phyloP scores from a whole-genome alignment of 2,329 filamentous ascomycete species.

The Cadophora sp. region DNA sequence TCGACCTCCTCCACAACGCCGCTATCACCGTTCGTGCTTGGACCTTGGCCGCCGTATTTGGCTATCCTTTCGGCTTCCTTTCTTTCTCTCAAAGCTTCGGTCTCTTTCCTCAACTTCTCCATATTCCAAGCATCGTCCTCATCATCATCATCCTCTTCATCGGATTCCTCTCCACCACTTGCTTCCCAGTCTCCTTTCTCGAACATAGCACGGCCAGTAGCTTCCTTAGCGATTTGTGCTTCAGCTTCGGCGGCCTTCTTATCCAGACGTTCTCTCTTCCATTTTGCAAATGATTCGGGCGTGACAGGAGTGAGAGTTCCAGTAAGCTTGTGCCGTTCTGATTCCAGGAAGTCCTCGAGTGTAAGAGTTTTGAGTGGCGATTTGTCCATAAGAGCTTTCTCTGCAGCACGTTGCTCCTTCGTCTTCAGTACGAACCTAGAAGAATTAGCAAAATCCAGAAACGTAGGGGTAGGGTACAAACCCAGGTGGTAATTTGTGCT shows the following conservation, averaged over 20 bases:
- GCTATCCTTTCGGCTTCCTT: constrained; percentile 78
- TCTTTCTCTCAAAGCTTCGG: constrained; percentile 73
- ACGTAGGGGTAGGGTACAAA: constrained; percentile 55
- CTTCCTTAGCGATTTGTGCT: constrained; percentile 89
- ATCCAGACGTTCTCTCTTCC: constrained; percentile 92
- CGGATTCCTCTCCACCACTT: constrained; percentile 61
- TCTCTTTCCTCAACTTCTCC: constrained; percentile 83
- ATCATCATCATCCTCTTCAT: constrained; percentile 53
- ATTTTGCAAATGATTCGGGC: constrained; percentile 89
- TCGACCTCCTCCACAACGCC: constrained; percentile 9
- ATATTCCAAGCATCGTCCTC: constrained; percentile 73
- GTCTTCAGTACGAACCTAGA: constrained; percentile 93
- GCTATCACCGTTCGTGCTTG: constrained; percentile 18
- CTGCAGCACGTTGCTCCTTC: constrained; percentile 92
- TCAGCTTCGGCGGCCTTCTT: constrained; percentile 97
- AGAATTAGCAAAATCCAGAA: constrained; percentile 38
- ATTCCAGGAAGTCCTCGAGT: constrained; percentile 96
- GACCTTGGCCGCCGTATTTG: constrained; percentile 18
- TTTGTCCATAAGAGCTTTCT: constrained; percentile 96
- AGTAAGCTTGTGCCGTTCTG: constrained; percentile 92
- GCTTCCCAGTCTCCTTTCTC: constrained; percentile 93
- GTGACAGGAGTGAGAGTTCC: constrained; percentile 94
- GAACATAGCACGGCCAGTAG: constrained; percentile 92
- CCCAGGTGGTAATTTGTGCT: constrained; percentile 93
- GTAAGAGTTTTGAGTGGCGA: constrained; percentile 93